These are phyloP conservation scores for Picea abies DNA, from an alignment of 83 land plant genomes.

Conservation along the genomic window DNA sequence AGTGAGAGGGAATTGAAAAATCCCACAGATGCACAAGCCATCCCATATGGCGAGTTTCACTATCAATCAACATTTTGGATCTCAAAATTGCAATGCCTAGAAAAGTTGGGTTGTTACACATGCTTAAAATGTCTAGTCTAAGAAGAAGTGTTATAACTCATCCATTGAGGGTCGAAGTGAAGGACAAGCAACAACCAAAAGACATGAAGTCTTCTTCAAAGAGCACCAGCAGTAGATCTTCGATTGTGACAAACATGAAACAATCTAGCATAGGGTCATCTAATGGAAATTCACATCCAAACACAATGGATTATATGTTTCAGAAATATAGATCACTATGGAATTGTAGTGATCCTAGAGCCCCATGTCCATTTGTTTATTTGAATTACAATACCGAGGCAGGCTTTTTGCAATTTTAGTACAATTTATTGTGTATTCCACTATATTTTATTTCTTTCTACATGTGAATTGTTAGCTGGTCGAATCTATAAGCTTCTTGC, in stretches of 20 bases:
- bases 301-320: no score
- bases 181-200: not conserved
- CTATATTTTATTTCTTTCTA: no score
- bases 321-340: no score
- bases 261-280: not conserved
- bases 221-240: not conserved
- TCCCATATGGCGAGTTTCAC: not conserved
- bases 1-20: not conserved
- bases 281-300: not conserved
- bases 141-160: not conserved
- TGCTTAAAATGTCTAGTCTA: not conserved
- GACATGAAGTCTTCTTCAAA: not conserved
- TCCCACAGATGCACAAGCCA: not conserved
- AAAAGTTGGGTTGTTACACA: not conserved
- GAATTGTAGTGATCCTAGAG: no score
- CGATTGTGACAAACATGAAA: not conserved
- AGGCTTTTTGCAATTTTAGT: no score
- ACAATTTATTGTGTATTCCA: no score
- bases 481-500: no score
- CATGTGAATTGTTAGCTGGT: no score
- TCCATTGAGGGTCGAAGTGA: constrained; percentile 12
- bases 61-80: not conserved
- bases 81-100: constrained; percentile 3
- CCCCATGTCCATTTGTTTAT: no score
- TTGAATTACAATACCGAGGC: no score